Evolutionary conservation across 805 yeast species (phyloP).

Genomic region (Schwanniomyces pseudopolymorphus): DNA sequence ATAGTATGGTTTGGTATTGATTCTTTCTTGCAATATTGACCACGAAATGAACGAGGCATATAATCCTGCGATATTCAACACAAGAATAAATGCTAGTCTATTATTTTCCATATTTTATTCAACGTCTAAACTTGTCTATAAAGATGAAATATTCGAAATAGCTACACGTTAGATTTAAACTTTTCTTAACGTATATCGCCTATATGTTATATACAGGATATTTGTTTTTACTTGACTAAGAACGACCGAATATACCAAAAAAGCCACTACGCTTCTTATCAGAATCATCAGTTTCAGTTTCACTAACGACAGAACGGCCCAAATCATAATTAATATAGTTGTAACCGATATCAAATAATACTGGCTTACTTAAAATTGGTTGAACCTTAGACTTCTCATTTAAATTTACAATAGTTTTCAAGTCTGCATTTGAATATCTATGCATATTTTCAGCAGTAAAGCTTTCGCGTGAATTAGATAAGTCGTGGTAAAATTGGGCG

Average conservation of each 20-base stretch:
- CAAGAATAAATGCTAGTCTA: constrained; percentile 20
- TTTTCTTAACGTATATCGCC: neutral
- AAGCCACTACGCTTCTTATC: constrained; percentile 59
- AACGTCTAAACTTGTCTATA: neutral
- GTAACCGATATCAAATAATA: constrained; percentile 85
- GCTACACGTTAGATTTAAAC: neutral
- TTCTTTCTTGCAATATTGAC: constrained; percentile 90
- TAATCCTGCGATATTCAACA: constrained; percentile 56
- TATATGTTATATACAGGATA: neutral
- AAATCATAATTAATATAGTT: constrained; percentile 65
- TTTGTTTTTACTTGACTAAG: constrained; percentile 1
- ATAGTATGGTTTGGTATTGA: constrained; percentile 68
- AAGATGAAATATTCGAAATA: neutral
- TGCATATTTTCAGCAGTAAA: constrained; percentile 48
- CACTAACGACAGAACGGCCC: constrained; percentile 15
- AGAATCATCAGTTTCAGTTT: constrained; percentile 25
- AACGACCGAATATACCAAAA: constrained; percentile 70
- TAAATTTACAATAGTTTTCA: constrained; percentile 21
- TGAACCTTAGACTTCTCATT: constrained; percentile 29
- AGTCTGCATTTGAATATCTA: constrained; percentile 32
- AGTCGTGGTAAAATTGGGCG: constrained; percentile 44
- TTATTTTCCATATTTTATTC: neutral
- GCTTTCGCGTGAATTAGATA: constrained; percentile 2
- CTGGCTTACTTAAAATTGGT: constrained; percentile 81
- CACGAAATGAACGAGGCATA: constrained; percentile 86